Conservation (phyloP, 805 yeast species). For the Kazachstania psychrophila region DNA sequence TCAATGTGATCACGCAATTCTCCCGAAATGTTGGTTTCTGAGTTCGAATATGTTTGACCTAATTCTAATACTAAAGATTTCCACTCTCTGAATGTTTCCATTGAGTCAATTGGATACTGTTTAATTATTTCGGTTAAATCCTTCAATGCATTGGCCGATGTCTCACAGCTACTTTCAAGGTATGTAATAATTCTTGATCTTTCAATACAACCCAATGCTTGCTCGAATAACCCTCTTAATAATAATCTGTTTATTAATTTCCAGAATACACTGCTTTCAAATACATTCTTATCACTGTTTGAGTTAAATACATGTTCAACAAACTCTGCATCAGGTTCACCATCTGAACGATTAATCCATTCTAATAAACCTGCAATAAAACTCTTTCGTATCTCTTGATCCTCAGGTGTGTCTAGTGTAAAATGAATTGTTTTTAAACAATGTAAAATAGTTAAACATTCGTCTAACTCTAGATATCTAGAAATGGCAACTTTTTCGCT, state of each 20-base stretch:
- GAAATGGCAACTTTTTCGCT: constrained; percentile 22
- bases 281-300: constrained; percentile 33
- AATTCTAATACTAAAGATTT: constrained; percentile 26
- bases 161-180: constrained; percentile 16
- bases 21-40: constrained; percentile 17
- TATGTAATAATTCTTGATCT: constrained; percentile 16
- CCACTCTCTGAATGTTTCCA: constrained; percentile 32
- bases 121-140: constrained; percentile 29
- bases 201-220: constrained; percentile 36
- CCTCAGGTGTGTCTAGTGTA: constrained; percentile 24
- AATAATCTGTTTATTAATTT: constrained; percentile 47
- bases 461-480: constrained; percentile 34
- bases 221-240: constrained; percentile 51
- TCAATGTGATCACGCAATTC: constrained; percentile 26
- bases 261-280: constrained; percentile 46
- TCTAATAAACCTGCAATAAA: constrained; percentile 39
- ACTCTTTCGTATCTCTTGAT: constrained; percentile 26
- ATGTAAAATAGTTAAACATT: constrained; percentile 44
- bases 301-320: constrained; percentile 36
- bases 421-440: constrained; percentile 45
- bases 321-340: constrained; percentile 48
- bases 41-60: constrained; percentile 18
- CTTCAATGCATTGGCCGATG: constrained; percentile 23
- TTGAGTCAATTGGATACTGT: constrained; percentile 30
- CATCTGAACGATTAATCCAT: constrained; percentile 67